A percentile compares a stretch with the other conserved stretches of the same genome.
Conservation (phyloP, 2,329 filamentous ascomycete species). For the Botryotinia calthae region DNA sequence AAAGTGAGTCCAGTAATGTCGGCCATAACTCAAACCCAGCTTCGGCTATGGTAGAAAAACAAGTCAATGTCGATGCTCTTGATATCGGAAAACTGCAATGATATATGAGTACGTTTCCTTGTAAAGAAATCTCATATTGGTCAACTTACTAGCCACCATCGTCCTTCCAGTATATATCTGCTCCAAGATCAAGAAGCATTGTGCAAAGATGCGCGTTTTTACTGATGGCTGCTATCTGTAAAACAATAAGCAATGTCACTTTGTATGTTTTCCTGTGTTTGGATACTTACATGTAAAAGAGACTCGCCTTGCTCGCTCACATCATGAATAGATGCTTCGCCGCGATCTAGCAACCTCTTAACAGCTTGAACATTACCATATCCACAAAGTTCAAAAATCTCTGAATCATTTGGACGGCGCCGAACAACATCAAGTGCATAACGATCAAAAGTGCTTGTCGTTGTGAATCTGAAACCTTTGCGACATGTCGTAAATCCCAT, state of each 20-base stretch:
- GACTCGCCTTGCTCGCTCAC: background rate
- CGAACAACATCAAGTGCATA: background rate
- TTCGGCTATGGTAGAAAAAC: background rate
- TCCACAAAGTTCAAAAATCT: background rate
- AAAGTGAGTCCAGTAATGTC: no score
- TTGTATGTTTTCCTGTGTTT: fast-evolving
- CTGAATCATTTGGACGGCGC: background rate
- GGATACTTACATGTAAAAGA: conserved; percentile 19
- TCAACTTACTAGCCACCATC: background rate
- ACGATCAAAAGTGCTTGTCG: background rate
- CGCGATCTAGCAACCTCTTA: conserved; percentile 7
- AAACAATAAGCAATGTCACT: background rate
- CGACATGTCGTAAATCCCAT: background rate
- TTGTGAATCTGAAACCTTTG: background rate
- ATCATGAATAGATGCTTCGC: conserved; percentile 23
- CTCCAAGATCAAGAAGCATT: background rate
- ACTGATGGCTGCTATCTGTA: fast-evolving
- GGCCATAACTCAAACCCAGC: background rate
- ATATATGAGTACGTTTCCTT: background rate
- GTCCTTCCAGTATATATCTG: background rate
- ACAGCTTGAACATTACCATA: conserved; percentile 12
- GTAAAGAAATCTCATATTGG: no score
- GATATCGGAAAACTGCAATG: background rate
- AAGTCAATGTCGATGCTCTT: fast-evolving
- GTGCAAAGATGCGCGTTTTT: background rate